Base-by-base conservation (phyloP, 257 asterid species). In the Lithospermum erythrorhizon region DNA sequence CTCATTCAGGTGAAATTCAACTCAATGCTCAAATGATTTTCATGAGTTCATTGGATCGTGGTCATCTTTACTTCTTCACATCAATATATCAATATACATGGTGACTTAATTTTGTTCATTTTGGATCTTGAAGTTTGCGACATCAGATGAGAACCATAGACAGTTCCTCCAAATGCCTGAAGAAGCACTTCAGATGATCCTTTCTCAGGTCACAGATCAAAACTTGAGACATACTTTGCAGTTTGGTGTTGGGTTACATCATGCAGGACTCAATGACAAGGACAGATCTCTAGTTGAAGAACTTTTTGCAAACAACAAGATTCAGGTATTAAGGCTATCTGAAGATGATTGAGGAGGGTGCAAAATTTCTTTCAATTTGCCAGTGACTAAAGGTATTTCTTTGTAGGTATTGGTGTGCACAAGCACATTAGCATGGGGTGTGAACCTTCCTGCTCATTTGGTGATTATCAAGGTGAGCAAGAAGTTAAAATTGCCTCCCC, bases 341-440 rank as follows among this genome's bases (percentile, higher is more conserved):
- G 48, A 32, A 32, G 45, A 11, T 32, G 45, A 35, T 35, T 35
- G 45, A 35, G 13, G 9, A 35, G 45, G 45, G 3, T 35, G 45
- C 45, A 35, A 35, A 23, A 3, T 56, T 30, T 22, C 37, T 56
- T 56, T 24, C n/a, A 56, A 18, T 53, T 53, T 22, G 27, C 27
- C 22, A 68, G 30, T 64, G 53, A 62, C 32, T 55, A 24, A 47
- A 55, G 51, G 62, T 37, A 49, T 71, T 48, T 60, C 66, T 72
- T 72, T 69, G 67, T 77, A 91, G 98, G 84, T 91, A 57, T 81
- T 91, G 81, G 98, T 91, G 66, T 91, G 95, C 78, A 91, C 98
- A 58, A 91, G 98, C 73, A 91, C 98, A 68, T 75, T 91, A 67
- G 98, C 98, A 67, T 91, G 98, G 98, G 98, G 98, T 58, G 98